Base-by-base conservation (phyloP, 2,329 filamentous ascomycete genomes). In the Zelopaecilomyces penicillatus region DNA sequence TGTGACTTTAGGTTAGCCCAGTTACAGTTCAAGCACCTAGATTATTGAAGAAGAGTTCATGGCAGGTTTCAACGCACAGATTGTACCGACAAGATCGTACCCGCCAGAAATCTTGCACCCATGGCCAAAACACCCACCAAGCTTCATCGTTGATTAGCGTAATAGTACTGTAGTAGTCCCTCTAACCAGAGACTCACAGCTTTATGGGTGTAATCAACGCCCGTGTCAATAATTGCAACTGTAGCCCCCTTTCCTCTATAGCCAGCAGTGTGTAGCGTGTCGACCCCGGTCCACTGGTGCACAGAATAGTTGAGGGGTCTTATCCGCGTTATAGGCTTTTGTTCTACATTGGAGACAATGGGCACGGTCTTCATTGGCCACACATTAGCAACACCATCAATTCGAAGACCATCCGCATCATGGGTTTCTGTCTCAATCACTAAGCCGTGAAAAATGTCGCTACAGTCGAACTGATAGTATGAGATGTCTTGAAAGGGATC, bases 151-250 rank as follows among this genome's bases (percentile, higher is more conserved):
- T 19, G 19, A 19, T 19, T 19, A 19, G 19, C 19, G 19, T 19
- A 3, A 19, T 2, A 19, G 19, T 19, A 19, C 19, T 19, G 19
- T 19, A 19, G 19, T 19, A 19, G 19, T 19, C 19, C 19, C 19
- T 19, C 19, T 19, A 19, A 19, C 19, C 19, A 19, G 19, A 19
- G 6, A 46, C 51, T 36, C 50, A 66, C 64, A 29, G 65, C 62
- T 42, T 59, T 54, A 41, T 69, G 66, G 1, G 56, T 62, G 38
- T 69, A 69, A 41, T 67, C 64, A 29, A 68, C 54, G 0, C 66
- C 66, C 1, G 64, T 65, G 42, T 69, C 66, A 34, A 69, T 60
- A 29, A 69, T 54, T 6, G 65, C 66, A 31, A 69, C 54, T 31
- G 57, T 67, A 10, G 57, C 62, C 1, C 65, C 65, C 37, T 61